Conservation (phyloP, 257 asterid genomes). For the Forsythia suspensa region DNA sequence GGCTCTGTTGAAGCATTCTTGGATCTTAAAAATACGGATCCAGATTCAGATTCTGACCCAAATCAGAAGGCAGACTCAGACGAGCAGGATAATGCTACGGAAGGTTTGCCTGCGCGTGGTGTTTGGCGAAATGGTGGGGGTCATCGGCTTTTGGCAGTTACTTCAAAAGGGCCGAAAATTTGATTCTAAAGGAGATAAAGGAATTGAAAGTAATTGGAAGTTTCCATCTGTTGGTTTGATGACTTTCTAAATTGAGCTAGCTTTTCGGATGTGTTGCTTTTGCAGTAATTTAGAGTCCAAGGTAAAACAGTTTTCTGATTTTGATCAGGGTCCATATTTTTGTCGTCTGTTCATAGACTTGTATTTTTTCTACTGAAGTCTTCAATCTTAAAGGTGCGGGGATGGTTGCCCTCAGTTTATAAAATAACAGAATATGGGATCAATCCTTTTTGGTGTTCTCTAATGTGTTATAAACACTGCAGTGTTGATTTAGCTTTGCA, state of each 20-base stretch:
- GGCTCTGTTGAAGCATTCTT: slow-evolving; percentile 59
- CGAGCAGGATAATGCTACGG: slow-evolving; percentile 31
- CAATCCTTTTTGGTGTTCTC: not conserved
- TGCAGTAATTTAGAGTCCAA: slow-evolving; percentile 6
- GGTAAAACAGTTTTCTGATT: slow-evolving; percentile 16
- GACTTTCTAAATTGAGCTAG: slow-evolving; percentile 16
- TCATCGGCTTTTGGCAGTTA: slow-evolving; percentile 58
- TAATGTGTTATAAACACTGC: not conserved
- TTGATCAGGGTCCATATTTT: not conserved
- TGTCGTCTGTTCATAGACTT: not conserved
- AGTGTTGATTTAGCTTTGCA: not conserved
- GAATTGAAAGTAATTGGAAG: not conserved
- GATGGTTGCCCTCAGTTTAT: not conserved
- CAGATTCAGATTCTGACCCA: slow-evolving; percentile 57
- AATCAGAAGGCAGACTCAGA: slow-evolving; percentile 30
- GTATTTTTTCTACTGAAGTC: not conserved
- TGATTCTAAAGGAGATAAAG: slow-evolving; percentile 19
- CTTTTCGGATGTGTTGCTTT: slow-evolving; percentile 13
- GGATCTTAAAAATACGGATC: slow-evolving; percentile 44
- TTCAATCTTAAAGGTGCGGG: not conserved
- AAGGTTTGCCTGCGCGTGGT: slow-evolving; percentile 62
- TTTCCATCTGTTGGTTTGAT: not conserved
- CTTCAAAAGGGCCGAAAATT: slow-evolving; percentile 45
- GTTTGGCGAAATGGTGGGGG: slow-evolving; percentile 94
- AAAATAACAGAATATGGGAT: not conserved